phyloP scores from a whole-genome alignment of 2,329 filamentous ascomycete species.

The Diplodia intermedia region DNA sequence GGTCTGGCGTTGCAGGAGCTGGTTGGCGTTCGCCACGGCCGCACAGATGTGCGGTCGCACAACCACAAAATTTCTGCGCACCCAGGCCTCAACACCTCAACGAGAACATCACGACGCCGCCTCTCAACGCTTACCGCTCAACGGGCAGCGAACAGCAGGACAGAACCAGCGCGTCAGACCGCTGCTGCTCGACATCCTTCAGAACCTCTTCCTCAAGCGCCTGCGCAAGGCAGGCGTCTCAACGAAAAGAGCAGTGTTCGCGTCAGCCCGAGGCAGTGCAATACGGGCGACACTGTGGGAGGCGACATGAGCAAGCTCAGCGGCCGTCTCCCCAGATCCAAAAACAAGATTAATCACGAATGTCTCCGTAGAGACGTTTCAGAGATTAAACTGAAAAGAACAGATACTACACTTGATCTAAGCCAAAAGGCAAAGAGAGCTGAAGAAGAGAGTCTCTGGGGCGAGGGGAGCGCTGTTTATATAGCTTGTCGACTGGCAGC shows the following conservation, averaged over 20 bases:
- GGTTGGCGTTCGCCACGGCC: constrained; percentile 4
- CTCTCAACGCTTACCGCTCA: too few relatives aligned
- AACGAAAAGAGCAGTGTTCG: constrained; percentile 25
- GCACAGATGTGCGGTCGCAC: neutral
- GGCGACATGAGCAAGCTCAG: constrained; percentile 29
- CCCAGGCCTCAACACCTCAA: neutral
- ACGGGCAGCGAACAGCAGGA: too few relatives aligned
- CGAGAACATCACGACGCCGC: neutral
- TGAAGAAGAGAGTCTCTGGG: neutral
- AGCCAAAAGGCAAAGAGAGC: constrained; percentile 32
- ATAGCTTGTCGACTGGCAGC: neutral
- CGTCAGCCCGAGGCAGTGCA: constrained; percentile 29
- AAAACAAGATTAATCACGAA: constrained; percentile 25
- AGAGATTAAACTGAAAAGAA: constrained; percentile 31
- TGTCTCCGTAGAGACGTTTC: constrained; percentile 28
- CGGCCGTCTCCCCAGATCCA: constrained; percentile 17
- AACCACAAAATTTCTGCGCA: neutral
- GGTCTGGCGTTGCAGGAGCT: neutral
- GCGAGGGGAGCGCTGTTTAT: neutral
- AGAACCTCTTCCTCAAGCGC: constrained; percentile 22
- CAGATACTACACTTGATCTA: constrained; percentile 33
- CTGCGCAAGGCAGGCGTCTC: constrained; percentile 19
- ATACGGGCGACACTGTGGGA: constrained; percentile 26
- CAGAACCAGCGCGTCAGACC: too few relatives aligned
- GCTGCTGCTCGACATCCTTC: too few relatives aligned